phyloP scores from a whole-genome alignment of 768 basidiomycete genomes.

The Pulveroboletus sp. region DNA sequence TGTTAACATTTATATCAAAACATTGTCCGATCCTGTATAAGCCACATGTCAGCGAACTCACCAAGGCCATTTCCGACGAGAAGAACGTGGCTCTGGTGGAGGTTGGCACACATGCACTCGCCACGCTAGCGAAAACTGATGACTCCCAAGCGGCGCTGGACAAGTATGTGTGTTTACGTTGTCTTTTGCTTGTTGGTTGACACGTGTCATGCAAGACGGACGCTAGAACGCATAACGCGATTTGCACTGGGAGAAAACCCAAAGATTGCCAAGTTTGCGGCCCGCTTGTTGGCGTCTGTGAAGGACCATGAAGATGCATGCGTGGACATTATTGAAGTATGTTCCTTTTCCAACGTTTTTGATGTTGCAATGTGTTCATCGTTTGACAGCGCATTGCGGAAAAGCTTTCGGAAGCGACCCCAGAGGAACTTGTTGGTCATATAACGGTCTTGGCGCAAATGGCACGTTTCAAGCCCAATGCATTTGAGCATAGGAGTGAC shows the following conservation, averaged over 20 bases:
- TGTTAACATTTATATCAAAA: constrained; percentile 68
- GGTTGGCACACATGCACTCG: constrained; percentile 72
- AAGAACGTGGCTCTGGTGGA: constrained; percentile 55
- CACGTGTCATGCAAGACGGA: constrained; percentile 44
- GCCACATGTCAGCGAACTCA: constrained; percentile 71
- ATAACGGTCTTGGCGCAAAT: constrained; percentile 74
- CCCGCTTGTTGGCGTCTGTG: constrained; percentile 64
- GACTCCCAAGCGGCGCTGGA: constrained; percentile 56
- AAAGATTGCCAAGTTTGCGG: constrained; percentile 82
- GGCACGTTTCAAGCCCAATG: constrained; percentile 60
- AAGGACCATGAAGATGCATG: constrained; percentile 52
- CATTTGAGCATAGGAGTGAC: constrained; percentile 79
- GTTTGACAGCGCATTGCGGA: constrained; percentile 54
- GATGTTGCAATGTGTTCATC: neutral
- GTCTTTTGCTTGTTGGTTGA: neutral
- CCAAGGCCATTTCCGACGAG: constrained; percentile 68
- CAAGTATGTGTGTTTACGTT: constrained; percentile 48
- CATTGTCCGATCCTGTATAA: constrained; percentile 71
- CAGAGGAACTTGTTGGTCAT: constrained; percentile 59
- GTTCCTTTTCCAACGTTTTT: constrained; percentile 11
- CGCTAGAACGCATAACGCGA: constrained; percentile 59
- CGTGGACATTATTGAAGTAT: constrained; percentile 61
- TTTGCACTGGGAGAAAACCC: constrained; percentile 58
- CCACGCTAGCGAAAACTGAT: constrained; percentile 62
- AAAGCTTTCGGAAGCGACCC: constrained; percentile 43